phyloP scores from a whole-genome alignment of 2,329 filamentous ascomycete species.

The Lojkania enalia region DNA sequence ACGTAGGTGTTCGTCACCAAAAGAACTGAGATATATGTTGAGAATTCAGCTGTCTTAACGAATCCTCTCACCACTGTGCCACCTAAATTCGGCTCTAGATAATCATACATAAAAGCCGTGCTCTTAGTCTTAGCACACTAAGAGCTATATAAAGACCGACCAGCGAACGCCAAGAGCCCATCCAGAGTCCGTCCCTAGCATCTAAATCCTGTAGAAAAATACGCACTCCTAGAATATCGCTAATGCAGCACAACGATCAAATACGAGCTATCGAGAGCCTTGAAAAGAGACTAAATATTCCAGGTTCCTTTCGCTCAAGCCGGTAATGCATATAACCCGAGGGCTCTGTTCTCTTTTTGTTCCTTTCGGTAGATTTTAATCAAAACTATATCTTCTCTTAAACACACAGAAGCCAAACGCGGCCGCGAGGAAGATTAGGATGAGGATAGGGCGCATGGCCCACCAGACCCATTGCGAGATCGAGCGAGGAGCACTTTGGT shows the following conservation, averaged over 20 bases:
- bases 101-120: too few relatives aligned
- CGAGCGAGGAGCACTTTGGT: constrained; percentile 35
- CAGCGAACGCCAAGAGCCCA: too few relatives aligned
- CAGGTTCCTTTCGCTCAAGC: background rate
- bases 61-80: too few relatives aligned
- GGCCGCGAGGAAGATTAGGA: constrained; percentile 21
- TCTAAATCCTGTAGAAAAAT: too few relatives aligned
- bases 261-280: background rate
- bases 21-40: too few relatives aligned
- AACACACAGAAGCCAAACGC: constrained; percentile 20
- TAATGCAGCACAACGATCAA: background rate
- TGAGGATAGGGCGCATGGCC: constrained; percentile 23
- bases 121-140: too few relatives aligned
- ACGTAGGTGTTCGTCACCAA: too few relatives aligned
- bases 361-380: background rate
- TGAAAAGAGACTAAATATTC: background rate
- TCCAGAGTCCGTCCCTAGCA: too few relatives aligned
- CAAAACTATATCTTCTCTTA: constrained; percentile 3
- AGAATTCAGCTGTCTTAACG: too few relatives aligned
- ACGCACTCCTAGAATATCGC: too few relatives aligned
- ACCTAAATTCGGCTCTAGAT: too few relatives aligned
- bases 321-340: background rate
- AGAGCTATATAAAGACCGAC: too few relatives aligned
- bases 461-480: constrained; percentile 26
- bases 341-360: background rate